Percentiles rank a stretch among this genome's conserved stretches.
Evolutionary conservation across 2,329 filamentous ascomycete genomes (phyloP).

Genomic region (Mycogone perniciosa): DNA sequence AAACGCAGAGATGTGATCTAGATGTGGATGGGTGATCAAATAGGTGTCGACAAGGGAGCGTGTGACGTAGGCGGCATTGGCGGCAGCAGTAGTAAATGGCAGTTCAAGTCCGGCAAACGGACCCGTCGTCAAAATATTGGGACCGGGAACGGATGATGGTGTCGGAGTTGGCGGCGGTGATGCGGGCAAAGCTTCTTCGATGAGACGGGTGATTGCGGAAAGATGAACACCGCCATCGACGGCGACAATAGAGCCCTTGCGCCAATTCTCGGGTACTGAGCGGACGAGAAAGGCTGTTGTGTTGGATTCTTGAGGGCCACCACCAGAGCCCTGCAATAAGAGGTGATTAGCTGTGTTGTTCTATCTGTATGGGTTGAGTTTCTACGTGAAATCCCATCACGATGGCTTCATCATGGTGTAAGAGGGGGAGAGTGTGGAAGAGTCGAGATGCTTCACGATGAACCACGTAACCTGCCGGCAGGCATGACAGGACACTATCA

Average conservation of each 20-base stretch:
- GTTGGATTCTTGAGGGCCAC: slow-evolving; percentile 84
- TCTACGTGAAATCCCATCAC: not conserved
- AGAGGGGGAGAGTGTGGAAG: no score
- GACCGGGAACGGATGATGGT: slow-evolving; percentile 19
- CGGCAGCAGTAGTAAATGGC: slow-evolving; percentile 56
- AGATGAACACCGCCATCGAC: slow-evolving; percentile 91
- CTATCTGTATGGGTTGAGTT: not conserved
- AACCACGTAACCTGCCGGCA: no score
- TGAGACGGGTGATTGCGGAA: slow-evolving; percentile 72
- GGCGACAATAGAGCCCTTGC: slow-evolving; percentile 75
- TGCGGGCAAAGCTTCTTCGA: slow-evolving; percentile 50
- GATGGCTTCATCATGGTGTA: not conserved
- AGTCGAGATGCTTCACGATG: no score
- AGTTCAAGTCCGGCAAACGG: slow-evolving; percentile 77
- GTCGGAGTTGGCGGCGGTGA: slow-evolving; percentile 19
- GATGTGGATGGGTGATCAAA: slow-evolving; percentile 92
- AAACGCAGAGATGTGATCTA: slow-evolving; percentile 88
- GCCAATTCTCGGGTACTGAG: slow-evolving; percentile 72
- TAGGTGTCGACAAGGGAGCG: slow-evolving; percentile 77
- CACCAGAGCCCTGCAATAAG: slow-evolving; percentile 66
- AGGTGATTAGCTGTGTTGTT: slow-evolving; percentile 20
- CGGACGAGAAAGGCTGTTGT: slow-evolving; percentile 85
- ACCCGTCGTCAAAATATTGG: slow-evolving; percentile 55
- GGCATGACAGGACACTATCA: no score
- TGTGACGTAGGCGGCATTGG: slow-evolving; percentile 77